Base-by-base conservation (phyloP, 345 rosid genomes). In the Carallia pectinifolia region DNA sequence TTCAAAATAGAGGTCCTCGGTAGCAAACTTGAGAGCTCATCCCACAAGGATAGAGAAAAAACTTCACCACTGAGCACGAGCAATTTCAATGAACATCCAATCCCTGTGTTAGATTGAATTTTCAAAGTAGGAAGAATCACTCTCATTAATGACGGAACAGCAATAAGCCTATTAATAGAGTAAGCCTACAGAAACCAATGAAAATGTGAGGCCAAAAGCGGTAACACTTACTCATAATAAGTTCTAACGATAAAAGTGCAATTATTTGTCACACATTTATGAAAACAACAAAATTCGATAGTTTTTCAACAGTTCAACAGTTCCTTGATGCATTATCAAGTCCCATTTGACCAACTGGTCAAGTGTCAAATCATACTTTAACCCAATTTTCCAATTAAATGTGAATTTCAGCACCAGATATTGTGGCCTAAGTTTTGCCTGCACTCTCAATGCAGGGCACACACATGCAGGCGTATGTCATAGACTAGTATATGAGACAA, bases 11-110 rank as follows among this genome's bases (percentile, higher is more conserved):
- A 76, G 64, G 89, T 88, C 56, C 81, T 73, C 9, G 97, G 92
- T 63, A 92, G 86, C 76, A 88, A 79, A 53, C 58, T 78, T 8
- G 87, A 79, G 70, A 95, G 89, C 71, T 74, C 79, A 74, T 85
- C 74, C 99, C 97, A 95, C 77, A 95, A 82, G 80, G 87, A 80
- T 74, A 95, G 47, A 62, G 89, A 84, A 69, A 95, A 83, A 23
- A 80, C 79, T 92, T 95, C 99, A 23, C 99, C 99, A 71, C 97
- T 95, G 53, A 95, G 80, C 67, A 95, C 76, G 64, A 95, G 74
- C 80, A 95, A 77, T 80, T 86, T 87, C 80, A 95, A 78, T 48
- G 96, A 86, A 76, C 52, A 67, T 67, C 65, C 75, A 72, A 90
- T 78, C 73, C 47, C 79, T 66, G 53, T 62, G 58, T 62, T 69